Conservation (phyloP, 192 early-diverging fungal species). For the Backusella mclennaniae region DNA sequence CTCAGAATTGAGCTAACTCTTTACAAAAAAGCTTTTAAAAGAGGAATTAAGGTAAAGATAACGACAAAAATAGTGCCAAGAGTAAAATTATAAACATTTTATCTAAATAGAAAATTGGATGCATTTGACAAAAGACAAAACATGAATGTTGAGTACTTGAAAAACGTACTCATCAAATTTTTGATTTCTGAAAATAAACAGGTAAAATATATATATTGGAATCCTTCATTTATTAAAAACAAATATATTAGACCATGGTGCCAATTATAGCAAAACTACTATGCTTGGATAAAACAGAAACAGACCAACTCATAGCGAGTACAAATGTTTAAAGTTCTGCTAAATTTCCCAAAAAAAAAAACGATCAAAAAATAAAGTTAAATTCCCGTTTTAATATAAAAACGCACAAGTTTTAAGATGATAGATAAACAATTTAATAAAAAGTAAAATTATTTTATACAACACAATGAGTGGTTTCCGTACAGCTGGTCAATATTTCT, state of each 20-base stretch:
- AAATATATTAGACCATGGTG: slow-evolving; percentile 20
- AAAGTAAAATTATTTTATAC: neutral
- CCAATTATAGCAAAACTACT: slow-evolving; percentile 35
- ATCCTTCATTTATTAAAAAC: neutral
- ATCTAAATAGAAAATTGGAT: slow-evolving; percentile 48
- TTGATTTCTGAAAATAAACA: slow-evolving; percentile 49
- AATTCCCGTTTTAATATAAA: neutral
- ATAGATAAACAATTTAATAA: neutral
- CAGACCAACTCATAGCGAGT: slow-evolving; percentile 9
- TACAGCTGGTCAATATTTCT: slow-evolving; percentile 20
- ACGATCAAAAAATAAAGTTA: neutral
- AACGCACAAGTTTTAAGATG: neutral
- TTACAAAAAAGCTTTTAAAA: slow-evolving; percentile 10
- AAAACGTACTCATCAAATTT: slow-evolving; percentile 69
- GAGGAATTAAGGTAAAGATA: slow-evolving; percentile 28
- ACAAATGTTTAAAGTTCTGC: neutral
- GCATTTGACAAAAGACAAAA: slow-evolving; percentile 59
- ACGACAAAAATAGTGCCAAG: neutral
- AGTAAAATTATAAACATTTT: slow-evolving; percentile 24
- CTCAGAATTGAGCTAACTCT: neutral
- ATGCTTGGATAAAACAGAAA: slow-evolving; percentile 30
- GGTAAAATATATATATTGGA: neutral
- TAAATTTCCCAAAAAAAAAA: neutral
- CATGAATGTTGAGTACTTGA: slow-evolving; percentile 67
- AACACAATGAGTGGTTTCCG: slow-evolving; percentile 17